Evolutionary conservation across 2,329 filamentous ascomycete genomes (phyloP), one percentile per base, ranked within the genome.

Genomic region (Myriosclerotinia duriaeana): DNA sequence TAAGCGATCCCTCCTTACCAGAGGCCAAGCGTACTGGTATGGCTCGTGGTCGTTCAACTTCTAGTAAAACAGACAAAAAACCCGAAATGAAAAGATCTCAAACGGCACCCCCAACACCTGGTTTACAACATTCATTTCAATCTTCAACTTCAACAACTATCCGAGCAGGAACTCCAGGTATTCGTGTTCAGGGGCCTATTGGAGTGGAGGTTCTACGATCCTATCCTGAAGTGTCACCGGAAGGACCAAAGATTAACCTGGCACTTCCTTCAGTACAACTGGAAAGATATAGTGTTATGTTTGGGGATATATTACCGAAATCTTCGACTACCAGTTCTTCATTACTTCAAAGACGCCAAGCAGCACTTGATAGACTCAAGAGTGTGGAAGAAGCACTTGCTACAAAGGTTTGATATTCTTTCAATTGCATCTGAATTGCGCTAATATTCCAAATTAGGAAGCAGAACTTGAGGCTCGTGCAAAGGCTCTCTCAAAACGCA

Each of bases 281-380:
- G 83, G 94, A 97, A 76, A 83, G 94, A 59, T 98, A 97, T 72
- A 97, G 93, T 72, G 85, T 97, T 71, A 97, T 97, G 93, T 97
- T 98, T 75, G 87, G 89, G 65, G 85, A 85, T 48, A 82, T 97
- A 8, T 80, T 97, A 36, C 84, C 86, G 68, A 72, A 72, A 38
- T 67, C 72, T 42, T 53, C 69, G 30, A 67, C 67, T 38, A 72
- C 67, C 36, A 69, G 69, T 11, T 72, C 72, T 52, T 66, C 70
- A 34, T 78, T 88, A 9, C 78, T 88, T 36, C 82, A 81, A 34
- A 82, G 85, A 66, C 81, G 86, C 53, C 86, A 89, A 70, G 85
- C 84, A 9, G 86, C 83, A 0, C 74, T 88, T 15, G 82, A 86
- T 64, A 85, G 82, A 66, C 77, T 90, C 1, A 85, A 83, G 70